These are phyloP conservation scores for Balakata baccata DNA, from an alignment of 345 rosid genomes.

Conservation along the genomic window DNA sequence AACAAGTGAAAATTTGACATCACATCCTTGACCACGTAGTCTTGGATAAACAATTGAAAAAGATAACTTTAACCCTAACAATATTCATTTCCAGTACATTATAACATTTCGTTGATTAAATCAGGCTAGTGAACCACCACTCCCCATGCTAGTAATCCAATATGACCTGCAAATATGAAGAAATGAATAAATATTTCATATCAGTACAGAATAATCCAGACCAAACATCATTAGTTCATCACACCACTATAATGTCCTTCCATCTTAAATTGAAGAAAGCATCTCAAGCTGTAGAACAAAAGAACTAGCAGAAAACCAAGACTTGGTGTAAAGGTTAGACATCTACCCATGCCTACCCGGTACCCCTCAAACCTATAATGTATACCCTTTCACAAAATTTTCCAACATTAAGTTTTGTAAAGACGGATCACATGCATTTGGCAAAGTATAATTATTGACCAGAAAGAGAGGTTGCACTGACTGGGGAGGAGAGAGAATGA, in stretches of 20 bases:
- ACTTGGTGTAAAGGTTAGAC: background rate
- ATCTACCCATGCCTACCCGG: background rate
- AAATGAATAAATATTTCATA: background rate
- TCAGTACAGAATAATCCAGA: background rate
- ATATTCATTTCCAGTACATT: background rate
- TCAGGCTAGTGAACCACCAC: background rate
- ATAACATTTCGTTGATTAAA: background rate
- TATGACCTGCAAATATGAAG: slow-evolving; percentile 1
- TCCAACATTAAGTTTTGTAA: background rate
- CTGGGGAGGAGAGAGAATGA: background rate
- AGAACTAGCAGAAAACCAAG: background rate
- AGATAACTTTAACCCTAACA: background rate
- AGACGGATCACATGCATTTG: background rate
- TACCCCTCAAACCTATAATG: background rate
- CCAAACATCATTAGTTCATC: too few species aligned
- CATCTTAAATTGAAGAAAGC: too few species aligned
- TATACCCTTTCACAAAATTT: background rate
- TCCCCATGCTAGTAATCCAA: background rate
- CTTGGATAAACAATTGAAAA: background rate
- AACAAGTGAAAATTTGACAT: background rate
- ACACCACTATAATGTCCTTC: too few species aligned
- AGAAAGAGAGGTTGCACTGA: background rate
- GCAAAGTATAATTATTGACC: too few species aligned
- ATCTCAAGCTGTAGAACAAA: too few species aligned
- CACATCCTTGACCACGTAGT: background rate